phyloP scores from a whole-genome alignment of 176 grass and related monocot genomes.

The Areca catechu region DNA sequence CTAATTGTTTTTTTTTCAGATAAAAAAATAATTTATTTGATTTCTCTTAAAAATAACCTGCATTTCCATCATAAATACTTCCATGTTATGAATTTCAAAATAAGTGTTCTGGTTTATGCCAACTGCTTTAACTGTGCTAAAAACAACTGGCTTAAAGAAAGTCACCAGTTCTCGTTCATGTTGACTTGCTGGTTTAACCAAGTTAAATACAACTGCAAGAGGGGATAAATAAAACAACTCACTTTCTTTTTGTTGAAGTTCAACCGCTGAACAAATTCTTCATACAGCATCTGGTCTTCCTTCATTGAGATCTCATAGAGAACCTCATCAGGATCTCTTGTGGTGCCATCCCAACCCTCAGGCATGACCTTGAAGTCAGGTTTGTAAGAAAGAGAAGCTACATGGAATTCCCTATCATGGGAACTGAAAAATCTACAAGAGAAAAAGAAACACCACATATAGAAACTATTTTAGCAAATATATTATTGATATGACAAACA shows the following conservation, averaged over 20 bases:
- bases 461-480: too few relatives aligned
- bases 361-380: constrained; percentile 99
- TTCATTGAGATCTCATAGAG: constrained; percentile 96
- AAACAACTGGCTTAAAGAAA: too few relatives aligned
- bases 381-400: constrained; percentile 89
- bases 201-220: not conserved
- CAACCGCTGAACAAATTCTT: constrained; percentile 84
- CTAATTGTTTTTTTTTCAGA: too few relatives aligned
- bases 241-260: constrained; percentile 99
- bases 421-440: constrained; percentile 76
- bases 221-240: not conserved
- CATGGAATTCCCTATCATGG: constrained; percentile 95
- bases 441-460: too few relatives aligned
- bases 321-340: constrained; percentile 90
- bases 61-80: too few relatives aligned
- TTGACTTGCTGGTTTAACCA: not conserved
- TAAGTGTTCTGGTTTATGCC: too few relatives aligned
- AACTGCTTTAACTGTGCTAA: too few relatives aligned
- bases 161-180: too few relatives aligned
- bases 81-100: too few relatives aligned
- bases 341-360: constrained; percentile 88
- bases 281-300: constrained; percentile 86
- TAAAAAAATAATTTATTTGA: too few relatives aligned
- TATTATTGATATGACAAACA: too few relatives aligned
- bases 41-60: too few relatives aligned